Conservation (phyloP, 2,329 filamentous ascomycete species). For the Fusarium sp. region DNA sequence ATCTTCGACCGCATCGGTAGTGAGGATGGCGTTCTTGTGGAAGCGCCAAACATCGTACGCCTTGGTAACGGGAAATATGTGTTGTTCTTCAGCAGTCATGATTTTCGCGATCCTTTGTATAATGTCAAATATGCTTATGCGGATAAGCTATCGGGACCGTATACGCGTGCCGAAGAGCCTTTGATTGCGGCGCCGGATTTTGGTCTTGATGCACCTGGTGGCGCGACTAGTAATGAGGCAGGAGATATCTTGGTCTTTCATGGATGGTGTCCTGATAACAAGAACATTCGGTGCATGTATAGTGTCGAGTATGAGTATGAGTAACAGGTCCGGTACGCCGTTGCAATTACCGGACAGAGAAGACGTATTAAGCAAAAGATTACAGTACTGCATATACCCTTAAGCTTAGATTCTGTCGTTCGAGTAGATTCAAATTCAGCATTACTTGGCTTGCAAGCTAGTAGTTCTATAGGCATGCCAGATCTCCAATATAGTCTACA, state of each 20-base stretch:
- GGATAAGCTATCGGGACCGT: neutral
- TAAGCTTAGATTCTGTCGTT: too few relatives aligned
- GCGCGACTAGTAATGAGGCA: conserved; percentile 10
- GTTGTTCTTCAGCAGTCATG: conserved; percentile 12
- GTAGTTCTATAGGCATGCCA: too few relatives aligned
- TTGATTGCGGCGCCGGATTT: conserved; percentile 5
- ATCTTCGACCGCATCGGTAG: conserved; percentile 7
- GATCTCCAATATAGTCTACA: too few relatives aligned
- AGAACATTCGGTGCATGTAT: conserved; percentile 5
- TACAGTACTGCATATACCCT: neutral
- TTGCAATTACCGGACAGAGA: neutral
- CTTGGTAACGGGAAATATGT: conserved; percentile 7
- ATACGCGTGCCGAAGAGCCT: neutral
- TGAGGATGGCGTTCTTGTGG: neutral
- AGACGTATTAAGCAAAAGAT: neutral
- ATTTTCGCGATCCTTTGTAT: conserved; percentile 4
- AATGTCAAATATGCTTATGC: conserved; percentile 16
- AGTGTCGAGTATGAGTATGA: neutral
- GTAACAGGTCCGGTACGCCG: neutral
- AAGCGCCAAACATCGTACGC: conserved; percentile 6
- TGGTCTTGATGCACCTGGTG: conserved; percentile 10
- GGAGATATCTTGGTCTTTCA: conserved; percentile 9
- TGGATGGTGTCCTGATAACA: conserved; percentile 5
- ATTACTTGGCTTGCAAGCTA: too few relatives aligned
- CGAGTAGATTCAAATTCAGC: too few relatives aligned